Conservation (phyloP, 1,284 basidiomycete species). For the Fomitopsis pinicola region DNA sequence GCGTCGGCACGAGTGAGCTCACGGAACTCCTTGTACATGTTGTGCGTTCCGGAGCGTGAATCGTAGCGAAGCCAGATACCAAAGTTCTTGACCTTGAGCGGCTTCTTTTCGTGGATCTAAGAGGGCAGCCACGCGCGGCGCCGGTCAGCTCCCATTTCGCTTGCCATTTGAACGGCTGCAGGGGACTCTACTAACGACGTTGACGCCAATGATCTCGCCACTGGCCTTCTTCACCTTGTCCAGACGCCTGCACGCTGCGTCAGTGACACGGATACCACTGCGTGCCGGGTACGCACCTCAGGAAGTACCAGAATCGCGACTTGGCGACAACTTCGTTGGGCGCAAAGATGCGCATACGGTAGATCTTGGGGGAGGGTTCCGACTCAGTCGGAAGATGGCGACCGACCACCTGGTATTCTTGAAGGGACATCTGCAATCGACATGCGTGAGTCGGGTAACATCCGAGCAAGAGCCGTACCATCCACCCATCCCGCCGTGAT, state of each 20-base stretch:
- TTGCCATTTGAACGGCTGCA: slow-evolving; percentile 85
- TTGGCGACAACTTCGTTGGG: slow-evolving; percentile 98
- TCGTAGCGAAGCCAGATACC: slow-evolving; percentile 99
- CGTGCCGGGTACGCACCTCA: slow-evolving; percentile 48
- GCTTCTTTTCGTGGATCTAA: slow-evolving; percentile 96
- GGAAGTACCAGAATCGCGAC: slow-evolving; percentile 99
- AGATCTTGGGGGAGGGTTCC: slow-evolving; percentile 94
- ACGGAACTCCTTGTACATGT: slow-evolving; percentile 98
- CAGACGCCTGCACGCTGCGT: slow-evolving; percentile 60
- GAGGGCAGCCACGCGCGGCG: slow-evolving; percentile 19
- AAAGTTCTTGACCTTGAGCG: slow-evolving; percentile 99
- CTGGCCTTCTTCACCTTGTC: slow-evolving; percentile 99
- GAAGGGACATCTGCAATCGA: slow-evolving; percentile 40
- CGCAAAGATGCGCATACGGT: slow-evolving; percentile 99
- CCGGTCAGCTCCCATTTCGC: slow-evolving; percentile 68
- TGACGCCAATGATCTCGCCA: slow-evolving; percentile 98
- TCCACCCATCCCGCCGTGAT: not conserved
- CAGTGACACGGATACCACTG: not conserved
- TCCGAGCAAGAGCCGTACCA: not conserved
- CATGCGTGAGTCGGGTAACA: slow-evolving; percentile 5
- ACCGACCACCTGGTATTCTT: slow-evolving; percentile 96
- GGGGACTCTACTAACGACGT: slow-evolving; percentile 80
- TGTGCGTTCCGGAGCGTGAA: slow-evolving; percentile 96
- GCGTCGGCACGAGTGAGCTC: slow-evolving; percentile 93
- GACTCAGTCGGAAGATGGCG: slow-evolving; percentile 94